Conservation (phyloP, 768 basidiomycete genomes). For the Tylopilus felleus region DNA sequence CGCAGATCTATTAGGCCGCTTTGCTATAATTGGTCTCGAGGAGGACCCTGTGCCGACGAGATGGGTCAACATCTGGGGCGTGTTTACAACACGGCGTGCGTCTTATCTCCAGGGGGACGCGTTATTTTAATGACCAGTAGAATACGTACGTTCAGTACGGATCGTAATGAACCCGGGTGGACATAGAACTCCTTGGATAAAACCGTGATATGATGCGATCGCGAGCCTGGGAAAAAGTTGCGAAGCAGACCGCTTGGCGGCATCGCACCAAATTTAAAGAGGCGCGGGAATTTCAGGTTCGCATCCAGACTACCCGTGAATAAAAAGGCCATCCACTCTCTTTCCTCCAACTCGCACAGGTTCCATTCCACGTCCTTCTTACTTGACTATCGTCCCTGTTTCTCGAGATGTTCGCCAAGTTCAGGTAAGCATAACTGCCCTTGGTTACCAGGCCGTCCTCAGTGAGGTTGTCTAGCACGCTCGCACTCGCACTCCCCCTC, state of each 20-base stretch:
- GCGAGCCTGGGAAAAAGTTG: constrained; percentile 17
- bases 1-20: constrained; percentile 32
- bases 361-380: constrained; percentile 16
- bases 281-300: constrained; percentile 23
- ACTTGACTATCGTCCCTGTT: not conserved
- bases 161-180: constrained; percentile 1
- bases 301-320: constrained; percentile 4
- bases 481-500: constrained; percentile 45
- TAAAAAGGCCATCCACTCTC: constrained; percentile 18
- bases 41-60: not conserved
- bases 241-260: constrained; percentile 14
- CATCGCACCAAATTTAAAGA: constrained; percentile 5
- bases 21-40: constrained; percentile 1
- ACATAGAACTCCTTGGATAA: constrained; percentile 1
- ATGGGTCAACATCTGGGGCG: too few relatives aligned
- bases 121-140: not conserved
- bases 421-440: constrained; percentile 35
- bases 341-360: constrained; percentile 9
- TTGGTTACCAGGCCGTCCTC: not conserved
- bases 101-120: constrained; percentile 10
- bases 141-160: constrained; percentile 6
- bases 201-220: too few relatives aligned
- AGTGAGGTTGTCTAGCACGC: constrained; percentile 28
- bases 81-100: not conserved
- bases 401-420: constrained; percentile 48